Percentiles rank a stretch among this genome's conserved stretches.
These are phyloP conservation scores for Diplodia mutila DNA, from an alignment of 2,329 filamentous ascomycete genomes.

Conservation along the genomic window DNA sequence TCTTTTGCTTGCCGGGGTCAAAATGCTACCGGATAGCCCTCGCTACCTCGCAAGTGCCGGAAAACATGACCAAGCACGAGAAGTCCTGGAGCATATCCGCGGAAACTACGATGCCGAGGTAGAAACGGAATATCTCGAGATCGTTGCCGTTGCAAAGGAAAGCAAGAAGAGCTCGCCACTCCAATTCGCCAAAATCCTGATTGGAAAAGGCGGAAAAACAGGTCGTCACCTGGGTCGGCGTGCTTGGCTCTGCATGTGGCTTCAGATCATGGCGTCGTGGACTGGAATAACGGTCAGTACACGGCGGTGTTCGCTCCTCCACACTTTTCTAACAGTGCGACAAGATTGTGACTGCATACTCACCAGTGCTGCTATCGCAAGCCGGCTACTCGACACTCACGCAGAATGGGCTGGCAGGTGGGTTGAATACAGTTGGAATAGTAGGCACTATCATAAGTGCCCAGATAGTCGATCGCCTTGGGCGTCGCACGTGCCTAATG, in stretches of 20 bases:
- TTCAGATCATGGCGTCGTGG: slow-evolving; percentile 53
- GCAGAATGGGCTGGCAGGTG: slow-evolving; percentile 54
- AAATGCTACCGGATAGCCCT: slow-evolving; percentile 53
- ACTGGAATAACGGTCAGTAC: slow-evolving; percentile 45
- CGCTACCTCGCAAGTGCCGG: slow-evolving; percentile 38
- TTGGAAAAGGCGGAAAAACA: slow-evolving; percentile 38
- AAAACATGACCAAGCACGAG: slow-evolving; percentile 38
- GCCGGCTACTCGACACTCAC: slow-evolving; percentile 46
- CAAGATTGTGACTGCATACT: slow-evolving; percentile 37
- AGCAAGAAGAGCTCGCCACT: slow-evolving; percentile 42
- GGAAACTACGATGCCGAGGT: slow-evolving; percentile 37
- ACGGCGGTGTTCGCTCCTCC: no score
- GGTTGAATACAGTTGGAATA: slow-evolving; percentile 57
- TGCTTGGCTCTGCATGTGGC: slow-evolving; percentile 50
- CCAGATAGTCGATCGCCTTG: slow-evolving; percentile 56
- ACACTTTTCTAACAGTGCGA: background rate
- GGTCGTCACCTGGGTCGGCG: slow-evolving; percentile 43
- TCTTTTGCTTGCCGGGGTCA: slow-evolving; percentile 45
- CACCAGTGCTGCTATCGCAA: slow-evolving; percentile 38
- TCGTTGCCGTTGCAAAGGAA: slow-evolving; percentile 38
- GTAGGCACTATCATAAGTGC: slow-evolving; percentile 56
- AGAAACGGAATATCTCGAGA: slow-evolving; percentile 40
- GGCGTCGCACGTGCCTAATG: slow-evolving; percentile 50
- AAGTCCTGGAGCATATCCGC: slow-evolving; percentile 35
- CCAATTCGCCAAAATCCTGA: slow-evolving; percentile 45